These are phyloP conservation scores for Picea abies DNA, from an alignment of 83 land plant species.

Conservation along the genomic window DNA sequence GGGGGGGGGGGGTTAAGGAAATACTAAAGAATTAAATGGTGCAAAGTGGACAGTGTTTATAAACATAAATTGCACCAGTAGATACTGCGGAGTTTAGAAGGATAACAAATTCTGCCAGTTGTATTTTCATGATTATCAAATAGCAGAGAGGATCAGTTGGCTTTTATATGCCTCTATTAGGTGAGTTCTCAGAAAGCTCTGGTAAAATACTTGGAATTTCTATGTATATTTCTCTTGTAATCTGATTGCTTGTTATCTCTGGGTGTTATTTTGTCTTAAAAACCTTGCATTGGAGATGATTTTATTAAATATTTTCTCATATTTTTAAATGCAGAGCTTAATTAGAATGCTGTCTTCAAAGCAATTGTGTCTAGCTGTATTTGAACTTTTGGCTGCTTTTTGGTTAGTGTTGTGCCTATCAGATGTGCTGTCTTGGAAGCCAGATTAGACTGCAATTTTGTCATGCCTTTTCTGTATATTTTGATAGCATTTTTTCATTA, in stretches of 20 bases:
- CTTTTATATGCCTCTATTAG: background rate
- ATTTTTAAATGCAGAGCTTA: background rate
- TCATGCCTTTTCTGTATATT: too few species aligned
- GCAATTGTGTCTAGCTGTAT: background rate
- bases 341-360: background rate
- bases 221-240: background rate
- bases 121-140: background rate
- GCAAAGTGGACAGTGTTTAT: too few species aligned
- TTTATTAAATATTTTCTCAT: background rate
- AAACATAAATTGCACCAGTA: too few species aligned
- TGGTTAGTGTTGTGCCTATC: background rate
- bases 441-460: too few species aligned
- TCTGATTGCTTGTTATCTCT: background rate
- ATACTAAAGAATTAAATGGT: too few species aligned
- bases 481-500: background rate
- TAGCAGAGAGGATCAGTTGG: background rate
- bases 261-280: background rate
- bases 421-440: too few species aligned
- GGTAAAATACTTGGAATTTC: background rate
- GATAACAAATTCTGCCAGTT: too few species aligned
- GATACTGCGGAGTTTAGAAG: too few species aligned
- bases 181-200: background rate
- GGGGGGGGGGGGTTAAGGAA: too few species aligned
- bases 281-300: background rate
- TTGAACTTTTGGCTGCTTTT: background rate